Evolutionary conservation across 352 stramenopile genomes (phyloP).

Genomic region (Pythium plurisporium): DNA sequence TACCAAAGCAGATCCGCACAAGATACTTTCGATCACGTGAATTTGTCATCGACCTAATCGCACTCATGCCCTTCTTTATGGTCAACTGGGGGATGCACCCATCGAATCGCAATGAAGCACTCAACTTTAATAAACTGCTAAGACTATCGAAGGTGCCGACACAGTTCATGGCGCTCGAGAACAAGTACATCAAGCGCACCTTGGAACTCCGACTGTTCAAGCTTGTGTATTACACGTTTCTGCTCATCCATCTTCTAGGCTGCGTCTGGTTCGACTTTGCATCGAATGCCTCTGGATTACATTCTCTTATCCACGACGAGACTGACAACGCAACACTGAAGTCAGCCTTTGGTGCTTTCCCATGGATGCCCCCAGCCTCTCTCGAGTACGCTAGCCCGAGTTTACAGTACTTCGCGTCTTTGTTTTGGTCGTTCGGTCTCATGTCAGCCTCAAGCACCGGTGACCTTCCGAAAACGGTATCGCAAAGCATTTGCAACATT

Average conservation of each 20-base stretch:
- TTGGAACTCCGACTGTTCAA: constrained; percentile 64
- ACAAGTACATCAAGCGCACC: constrained; percentile 58
- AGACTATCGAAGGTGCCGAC: constrained; percentile 53
- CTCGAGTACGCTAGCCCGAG: constrained; percentile 25
- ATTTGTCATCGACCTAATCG: constrained; percentile 44
- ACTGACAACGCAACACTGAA: not conserved
- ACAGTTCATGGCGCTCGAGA: constrained; percentile 49
- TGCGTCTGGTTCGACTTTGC: constrained; percentile 67
- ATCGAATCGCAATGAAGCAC: constrained; percentile 25
- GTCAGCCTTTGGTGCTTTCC: constrained; percentile 11
- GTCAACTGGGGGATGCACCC: constrained; percentile 32
- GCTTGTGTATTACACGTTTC: constrained; percentile 70
- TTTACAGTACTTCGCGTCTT: constrained; percentile 53
- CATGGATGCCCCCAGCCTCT: constrained; percentile 31
- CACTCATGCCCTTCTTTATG: constrained; percentile 45
- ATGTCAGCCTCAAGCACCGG: constrained; percentile 54
- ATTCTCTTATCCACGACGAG: constrained; percentile 1
- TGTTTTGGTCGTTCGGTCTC: constrained; percentile 71
- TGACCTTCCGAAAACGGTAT: constrained; percentile 43
- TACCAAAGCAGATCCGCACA: constrained; percentile 28
- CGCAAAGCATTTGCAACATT: constrained; percentile 50
- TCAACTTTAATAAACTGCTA: constrained; percentile 68
- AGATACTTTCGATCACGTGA: constrained; percentile 43
- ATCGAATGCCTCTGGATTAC: constrained; percentile 20
- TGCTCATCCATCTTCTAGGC: constrained; percentile 51